Evolutionary conservation across 306 rosid genomes (phyloP).

Genomic region (Echinosophora koreensis): DNA sequence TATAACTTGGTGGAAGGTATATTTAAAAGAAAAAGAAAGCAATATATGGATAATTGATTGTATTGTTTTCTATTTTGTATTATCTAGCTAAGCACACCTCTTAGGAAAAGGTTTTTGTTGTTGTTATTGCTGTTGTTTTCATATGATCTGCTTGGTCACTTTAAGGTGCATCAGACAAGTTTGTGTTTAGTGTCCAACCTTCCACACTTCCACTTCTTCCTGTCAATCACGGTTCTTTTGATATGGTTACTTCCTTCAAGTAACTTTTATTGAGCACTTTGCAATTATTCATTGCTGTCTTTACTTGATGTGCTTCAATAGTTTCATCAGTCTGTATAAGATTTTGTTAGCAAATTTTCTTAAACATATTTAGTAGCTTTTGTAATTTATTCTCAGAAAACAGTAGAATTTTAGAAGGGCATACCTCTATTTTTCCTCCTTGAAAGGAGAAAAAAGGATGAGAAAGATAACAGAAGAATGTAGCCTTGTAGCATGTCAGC

Average conservation of each 20-base stretch:
- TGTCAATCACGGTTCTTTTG: background rate
- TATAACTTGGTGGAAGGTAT: background rate
- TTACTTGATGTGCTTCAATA: background rate
- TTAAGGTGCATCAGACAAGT: constrained; percentile 1
- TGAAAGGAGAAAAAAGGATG: background rate
- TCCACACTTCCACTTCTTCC: background rate
- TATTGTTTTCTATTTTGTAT: background rate
- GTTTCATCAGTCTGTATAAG: background rate
- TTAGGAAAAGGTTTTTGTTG: too few relatives aligned
- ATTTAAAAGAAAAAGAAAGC: background rate
- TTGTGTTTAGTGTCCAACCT: background rate
- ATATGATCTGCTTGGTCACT: constrained; percentile 3
- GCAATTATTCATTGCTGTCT: constrained; percentile 1
- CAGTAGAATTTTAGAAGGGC: background rate
- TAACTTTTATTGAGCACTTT: background rate
- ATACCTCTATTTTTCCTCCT: background rate
- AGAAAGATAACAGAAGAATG: background rate
- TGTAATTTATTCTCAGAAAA: background rate
- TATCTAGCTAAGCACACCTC: too few relatives aligned
- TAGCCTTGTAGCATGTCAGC: background rate
- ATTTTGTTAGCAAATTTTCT: background rate
- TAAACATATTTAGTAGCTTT: background rate
- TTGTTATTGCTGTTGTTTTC: background rate
- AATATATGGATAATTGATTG: background rate
- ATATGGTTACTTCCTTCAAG: background rate